Evolutionary conservation across 2,329 filamentous ascomycete species (phyloP), one percentile per base, ranked within the genome.

Genomic region (Ceratocystis harringtonii): DNA sequence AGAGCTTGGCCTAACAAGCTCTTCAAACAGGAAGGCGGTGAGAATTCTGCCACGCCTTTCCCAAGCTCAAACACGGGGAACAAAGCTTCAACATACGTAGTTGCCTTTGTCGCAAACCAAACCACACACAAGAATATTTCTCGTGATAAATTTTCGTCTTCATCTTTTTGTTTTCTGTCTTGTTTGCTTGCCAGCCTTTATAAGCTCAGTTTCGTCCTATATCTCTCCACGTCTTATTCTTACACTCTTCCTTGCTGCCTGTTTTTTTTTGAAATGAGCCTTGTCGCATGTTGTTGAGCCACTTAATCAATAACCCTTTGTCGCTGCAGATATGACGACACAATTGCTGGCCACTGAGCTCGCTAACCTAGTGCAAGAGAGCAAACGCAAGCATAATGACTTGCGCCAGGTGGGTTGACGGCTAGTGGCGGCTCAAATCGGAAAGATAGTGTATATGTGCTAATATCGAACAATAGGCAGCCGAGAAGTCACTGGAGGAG

Each of bases 301-400:
- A 58, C 55, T 58, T 19, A 36, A 36, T 62, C 61, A 19, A 48
- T 28, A 6, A 32, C 61, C 41, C 19, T 32, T 62, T 62, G 41
- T 62, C 55, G 17, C 28, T 58, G 55, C 55, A 62, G 61, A 43
- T 72, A 96, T 96, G 91, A 95, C 91, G 75, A 87, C 90, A 72
- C 90, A 95, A 82, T 86, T 96, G 72, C 82, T 96, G 72, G 85
- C 87, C 73, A 86, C 89, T 67, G 92, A 96, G 82, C 84, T 96
- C 74, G 84, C 87, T 72, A 95, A 90, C 77, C 84, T 96, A 74
- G 87, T 96, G 71, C 90, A 95, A 76, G 94, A 99, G 79, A 94
- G 92, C 74, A 97, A 95, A 77, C 84, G 92, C 72, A 97, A 95
- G 77, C 88, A 96, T 75, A 84, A 88, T 70, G 94, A 97, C 72